Conservation (phyloP, 345 rosid genomes). For the Populus deltoides region DNA sequence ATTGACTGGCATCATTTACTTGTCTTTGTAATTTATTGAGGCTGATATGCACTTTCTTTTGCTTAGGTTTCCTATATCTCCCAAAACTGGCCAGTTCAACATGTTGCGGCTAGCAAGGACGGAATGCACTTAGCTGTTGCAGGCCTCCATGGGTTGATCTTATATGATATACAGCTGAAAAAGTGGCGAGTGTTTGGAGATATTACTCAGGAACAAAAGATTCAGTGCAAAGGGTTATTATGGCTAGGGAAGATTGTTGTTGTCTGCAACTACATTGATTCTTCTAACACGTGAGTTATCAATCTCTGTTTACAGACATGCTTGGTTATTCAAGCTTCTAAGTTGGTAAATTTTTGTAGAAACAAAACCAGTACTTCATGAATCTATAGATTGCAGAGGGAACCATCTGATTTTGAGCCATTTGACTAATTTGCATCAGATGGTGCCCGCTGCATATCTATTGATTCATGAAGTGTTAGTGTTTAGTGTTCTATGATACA, state of each 20-base stretch:
- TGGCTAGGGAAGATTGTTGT: constrained; percentile 96
- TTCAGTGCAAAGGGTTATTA: constrained; percentile 88
- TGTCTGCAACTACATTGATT: constrained; percentile 79
- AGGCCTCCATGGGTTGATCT: constrained; percentile 86
- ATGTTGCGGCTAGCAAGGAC: constrained; percentile 96
- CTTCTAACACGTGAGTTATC: constrained; percentile 70
- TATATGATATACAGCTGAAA: constrained; percentile 77
- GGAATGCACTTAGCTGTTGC: constrained; percentile 94
- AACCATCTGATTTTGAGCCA: neutral
- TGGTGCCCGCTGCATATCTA: neutral
- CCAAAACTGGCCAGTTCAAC: constrained; percentile 99
- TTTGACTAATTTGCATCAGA: neutral
- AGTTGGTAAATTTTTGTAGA: constrained; percentile 8
- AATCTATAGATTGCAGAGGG: neutral
- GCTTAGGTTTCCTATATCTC: constrained; percentile 80
- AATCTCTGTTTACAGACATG: constrained; percentile 1
- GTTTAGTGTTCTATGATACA: neutral
- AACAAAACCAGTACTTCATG: neutral
- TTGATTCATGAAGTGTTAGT: neutral
- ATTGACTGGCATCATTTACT: constrained; percentile 10
- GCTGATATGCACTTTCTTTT: constrained; percentile 33
- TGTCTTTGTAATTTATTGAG: constrained; percentile 19
- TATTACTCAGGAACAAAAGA: constrained; percentile 89
- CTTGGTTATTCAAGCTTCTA: constrained; percentile 1
- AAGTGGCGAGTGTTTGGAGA: constrained; percentile 97